Base-by-base conservation (phyloP, 2,329 filamentous ascomycete genomes). In the Fusarium sp. region DNA sequence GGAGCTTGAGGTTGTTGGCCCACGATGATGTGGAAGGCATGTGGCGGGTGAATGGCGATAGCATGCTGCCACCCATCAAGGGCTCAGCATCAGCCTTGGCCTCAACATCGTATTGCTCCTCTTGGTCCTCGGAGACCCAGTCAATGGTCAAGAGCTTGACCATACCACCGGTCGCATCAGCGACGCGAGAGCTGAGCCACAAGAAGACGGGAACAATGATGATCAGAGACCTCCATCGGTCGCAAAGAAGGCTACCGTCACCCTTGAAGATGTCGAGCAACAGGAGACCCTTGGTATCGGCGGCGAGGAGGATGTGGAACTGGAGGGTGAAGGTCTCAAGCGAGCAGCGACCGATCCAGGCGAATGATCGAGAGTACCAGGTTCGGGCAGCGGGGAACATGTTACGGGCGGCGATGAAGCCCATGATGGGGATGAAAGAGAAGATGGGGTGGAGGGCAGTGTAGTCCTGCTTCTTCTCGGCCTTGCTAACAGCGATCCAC, bases 241-340 rank as follows among this genome's bases (percentile, higher is more conserved):
- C 73, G 6, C 52, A 54, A 12, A 75, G 65, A 11, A 75, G 62
- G 12, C 65, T 67, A 3, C 60, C 73, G 1, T 73, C 69, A 1
- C 67, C 67, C 12, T 60, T 31, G 57, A 71, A 71, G n/a, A 58
- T 64, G 10, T 64, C 73, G 13, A 75, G 45, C 3, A 75, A 43
- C 9, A 75, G 58, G 4, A 86, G 71, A 0, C 85, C 86, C 41
- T 82, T 84, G 5, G 85, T 84, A 70, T 90, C 87, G 7, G 84
- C 86, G 2, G 86, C 86, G 11, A 90, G 82, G 81, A 87, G 88
- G 50, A 89, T 82, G 71, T 91, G 89, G 74, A 85, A 85, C 59
- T 90, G 87, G 43, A 91, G 78, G 1, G 88, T 81, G 64, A 87
- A 89, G 2, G 86, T 84, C 75, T 90, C 89, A 3, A 89, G 81